Evolutionary conservation across 345 rosid species (phyloP).

Genomic region (Diplotaxis tenuifolia): DNA sequence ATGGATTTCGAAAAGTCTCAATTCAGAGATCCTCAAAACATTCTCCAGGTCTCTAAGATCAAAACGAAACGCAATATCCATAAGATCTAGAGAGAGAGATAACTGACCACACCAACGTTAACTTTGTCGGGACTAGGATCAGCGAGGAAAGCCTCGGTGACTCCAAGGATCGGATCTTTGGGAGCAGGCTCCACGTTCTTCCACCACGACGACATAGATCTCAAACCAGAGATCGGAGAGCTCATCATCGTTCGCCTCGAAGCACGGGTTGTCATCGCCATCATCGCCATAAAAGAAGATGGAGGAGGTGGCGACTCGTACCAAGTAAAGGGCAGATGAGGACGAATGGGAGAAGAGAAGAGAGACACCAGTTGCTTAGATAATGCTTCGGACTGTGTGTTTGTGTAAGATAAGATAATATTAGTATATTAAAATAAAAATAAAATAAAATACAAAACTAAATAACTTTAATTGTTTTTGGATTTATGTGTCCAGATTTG

Average conservation of each 20-base stretch:
- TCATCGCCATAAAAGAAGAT: slow-evolving; percentile 29
- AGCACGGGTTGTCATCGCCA: slow-evolving; percentile 39
- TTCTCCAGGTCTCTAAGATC: not conserved
- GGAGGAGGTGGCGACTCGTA: no score
- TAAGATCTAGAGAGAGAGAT: not conserved
- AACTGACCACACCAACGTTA: slow-evolving; percentile 91
- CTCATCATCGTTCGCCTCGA: slow-evolving; percentile 26
- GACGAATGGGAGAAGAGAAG: no score
- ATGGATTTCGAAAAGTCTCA: not conserved
- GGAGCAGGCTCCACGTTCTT: slow-evolving; percentile 81
- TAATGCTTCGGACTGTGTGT: no score
- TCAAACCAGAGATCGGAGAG: slow-evolving; percentile 38
- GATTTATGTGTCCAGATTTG: no score
- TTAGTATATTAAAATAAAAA: no score
- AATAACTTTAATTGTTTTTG: no score
- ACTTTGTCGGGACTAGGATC: slow-evolving; percentile 80
- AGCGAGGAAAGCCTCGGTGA: slow-evolving; percentile 94
- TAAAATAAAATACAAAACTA: no score
- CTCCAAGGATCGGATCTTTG: slow-evolving; percentile 95
- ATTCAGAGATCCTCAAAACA: not conserved
- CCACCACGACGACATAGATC: slow-evolving; percentile 91
- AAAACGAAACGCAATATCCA: not conserved
- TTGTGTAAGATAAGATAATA: no score
- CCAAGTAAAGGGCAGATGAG: no score
- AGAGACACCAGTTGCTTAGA: no score